Evolutionary conservation across 495 filamentous ascomycete genomes (phyloP), one percentile per base, ranked within the genome.

Genomic region (Bathelium albidoporum): DNA sequence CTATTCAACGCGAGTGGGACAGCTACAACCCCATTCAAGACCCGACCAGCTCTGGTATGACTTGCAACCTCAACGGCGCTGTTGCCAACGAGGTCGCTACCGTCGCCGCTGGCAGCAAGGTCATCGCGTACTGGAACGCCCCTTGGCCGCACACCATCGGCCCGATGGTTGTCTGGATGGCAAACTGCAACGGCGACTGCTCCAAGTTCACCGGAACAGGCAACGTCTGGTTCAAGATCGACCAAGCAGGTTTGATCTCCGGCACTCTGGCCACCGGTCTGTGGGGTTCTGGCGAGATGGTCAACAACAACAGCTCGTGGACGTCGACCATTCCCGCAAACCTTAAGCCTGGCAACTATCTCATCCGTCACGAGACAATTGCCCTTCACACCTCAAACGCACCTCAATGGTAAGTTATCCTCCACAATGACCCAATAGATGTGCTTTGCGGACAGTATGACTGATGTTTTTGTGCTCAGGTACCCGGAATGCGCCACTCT

Each of bases 401-500:
- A 11, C 49, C 49, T 55, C 49, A 55, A 55, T 55, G 49, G 49
- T 55, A 29, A 29, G 49, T 9, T 20, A 11, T n/a, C 36, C 18
- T 41, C 36, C 18, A 9, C 44, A 20, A 16, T 49, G 18, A 49
- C 20, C 44, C 5, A 49, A 5, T 5, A 49, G 18, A 49, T 5
- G 5, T 49, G 14, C 44, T 49, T 49, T 10, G 5, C 5, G 20
- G 20, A 49, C 10, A 78, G 73, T n/a, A 68, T 76, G 20, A 64
- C 67, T n/a, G 77, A 86, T 20, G 49, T 26, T 55, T 28, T 68
- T 87, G 87, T 49, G 86, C 89, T 2, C 89, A 93, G 80, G 74
- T 93, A 92, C 72, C 88, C 88, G n/a, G 81, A 88, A 68, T 93
- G 89, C 77, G 73, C 90, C 73, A 91, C 89, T 79, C 73, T 92